phyloP scores from a whole-genome alignment of 805 yeast genomes.

The Candida arabinofermentans region DNA sequence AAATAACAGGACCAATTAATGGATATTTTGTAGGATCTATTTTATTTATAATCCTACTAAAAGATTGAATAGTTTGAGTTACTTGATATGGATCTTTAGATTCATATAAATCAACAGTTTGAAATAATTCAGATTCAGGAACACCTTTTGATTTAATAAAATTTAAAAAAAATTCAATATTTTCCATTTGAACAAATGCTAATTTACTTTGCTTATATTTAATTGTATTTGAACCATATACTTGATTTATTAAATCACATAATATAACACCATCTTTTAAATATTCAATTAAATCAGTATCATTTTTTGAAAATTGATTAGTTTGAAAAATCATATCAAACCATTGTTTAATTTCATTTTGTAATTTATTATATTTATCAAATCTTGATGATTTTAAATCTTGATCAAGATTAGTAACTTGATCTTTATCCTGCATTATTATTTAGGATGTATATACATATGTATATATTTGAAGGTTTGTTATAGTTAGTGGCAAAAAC shows the following conservation, averaged over 20 bases:
- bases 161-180: conserved; percentile 65
- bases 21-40: conserved; percentile 41
- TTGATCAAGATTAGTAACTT: conserved; percentile 54
- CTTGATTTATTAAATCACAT: conserved; percentile 42
- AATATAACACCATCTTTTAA: conserved; percentile 60
- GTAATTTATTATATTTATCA: conserved; percentile 45
- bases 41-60: conserved; percentile 66
- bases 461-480: too few species aligned
- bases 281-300: conserved; percentile 44
- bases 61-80: conserved; percentile 65
- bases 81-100: conserved; percentile 74
- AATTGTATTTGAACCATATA: conserved; percentile 35
- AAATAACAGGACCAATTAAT: conserved; percentile 56
- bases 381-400: conserved; percentile 50
- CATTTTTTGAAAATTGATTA: conserved; percentile 14
- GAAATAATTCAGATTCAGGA: conserved; percentile 78
- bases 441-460: too few species aligned
- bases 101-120: conserved; percentile 73
- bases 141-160: conserved; percentile 64
- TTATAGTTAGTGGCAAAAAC: too few species aligned
- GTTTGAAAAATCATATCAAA: conserved; percentile 36
- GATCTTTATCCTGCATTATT: not conserved
- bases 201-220: conserved; percentile 58
- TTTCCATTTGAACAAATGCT: conserved; percentile 86
- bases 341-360: conserved; percentile 46